Evolutionary conservation across 495 filamentous ascomycete species (phyloP), one percentile per base, ranked within the genome.

Genomic region (Opeltia flavorubescens): DNA sequence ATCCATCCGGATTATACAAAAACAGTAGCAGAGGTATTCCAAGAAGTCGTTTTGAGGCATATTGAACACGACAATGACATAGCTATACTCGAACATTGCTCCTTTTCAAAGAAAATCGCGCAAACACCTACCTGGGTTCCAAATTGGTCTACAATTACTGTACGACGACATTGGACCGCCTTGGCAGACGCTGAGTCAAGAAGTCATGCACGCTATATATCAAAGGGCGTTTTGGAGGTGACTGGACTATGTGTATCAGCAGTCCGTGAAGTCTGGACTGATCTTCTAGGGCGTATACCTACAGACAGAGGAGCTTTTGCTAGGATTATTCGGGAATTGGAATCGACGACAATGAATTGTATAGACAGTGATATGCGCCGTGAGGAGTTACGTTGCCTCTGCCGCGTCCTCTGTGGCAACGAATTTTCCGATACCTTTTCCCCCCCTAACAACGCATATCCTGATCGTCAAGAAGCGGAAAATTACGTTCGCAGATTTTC

Each of bases 1-100:
- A 50, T 50, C 8, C 24, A 30, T 42, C 42, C 48, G 9, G 42
- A 50, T 43, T 50, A 50, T 18, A 38, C 31, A 8, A 39, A 36
- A 24, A 18, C 12, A 4, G 27, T 24, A 7, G 5, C 5, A 23
- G 29, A 50, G 26, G 30, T 44, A 4, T 50, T 44, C 20, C 15
- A 34, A 31, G 23, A 46, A 15, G 5, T 40, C 25, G 9, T 50
- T 43, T 1, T 43, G 1, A 15, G 25, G 23, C 21, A 11, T 18
- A 13, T 43, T n/a, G 23, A 43, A 8, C 15, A 1, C 3, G 12
- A 1, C 2, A 12, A 4, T 1, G 25, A 13, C 40, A 15, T 43
- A n/a, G 12, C 3, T 4, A 43, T 43, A 21, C 40, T 43, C 15
- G 5, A 21, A 8, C 15, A 0, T 12, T 23, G 17, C 26, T 24